Conservation (phyloP, 352 stramenopile genomes). For the Phytophthora constricta region DNA sequence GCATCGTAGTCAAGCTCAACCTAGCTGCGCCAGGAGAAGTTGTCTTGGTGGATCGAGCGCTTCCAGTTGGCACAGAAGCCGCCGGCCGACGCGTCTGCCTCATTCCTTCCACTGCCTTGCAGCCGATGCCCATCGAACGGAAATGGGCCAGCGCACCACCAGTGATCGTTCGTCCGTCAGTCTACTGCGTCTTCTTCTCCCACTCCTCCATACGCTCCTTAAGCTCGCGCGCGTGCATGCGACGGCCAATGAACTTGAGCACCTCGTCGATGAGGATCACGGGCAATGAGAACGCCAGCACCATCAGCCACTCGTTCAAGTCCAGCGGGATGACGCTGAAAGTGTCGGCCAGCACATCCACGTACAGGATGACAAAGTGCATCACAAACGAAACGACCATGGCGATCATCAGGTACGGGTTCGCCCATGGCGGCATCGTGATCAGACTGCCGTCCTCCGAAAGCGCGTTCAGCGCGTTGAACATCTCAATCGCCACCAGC, state of each 20-base stretch:
- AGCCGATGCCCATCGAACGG: slow-evolving; percentile 19
- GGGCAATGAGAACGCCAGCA: slow-evolving; percentile 92
- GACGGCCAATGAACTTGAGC: slow-evolving; percentile 92
- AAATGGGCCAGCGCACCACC: slow-evolving; percentile 20
- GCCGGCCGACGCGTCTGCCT: slow-evolving; percentile 7
- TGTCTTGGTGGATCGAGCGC: slow-evolving; percentile 15
- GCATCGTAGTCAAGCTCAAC: slow-evolving; percentile 20
- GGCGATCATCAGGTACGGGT: slow-evolving; percentile 94
- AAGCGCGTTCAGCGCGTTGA: slow-evolving; percentile 95
- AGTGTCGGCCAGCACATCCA: slow-evolving; percentile 92
- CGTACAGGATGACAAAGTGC: slow-evolving; percentile 96
- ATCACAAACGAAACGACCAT: slow-evolving; percentile 94
- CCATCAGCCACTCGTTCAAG: slow-evolving; percentile 92
- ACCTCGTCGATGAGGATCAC: slow-evolving; percentile 96
- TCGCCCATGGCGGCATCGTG: slow-evolving; percentile 93
- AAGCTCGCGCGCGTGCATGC: slow-evolving; percentile 79
- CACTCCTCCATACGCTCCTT: slow-evolving; percentile 65
- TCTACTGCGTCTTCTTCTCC: slow-evolving; percentile 61
- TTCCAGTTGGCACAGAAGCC: slow-evolving; percentile 15
- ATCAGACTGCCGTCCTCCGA: slow-evolving; percentile 93
- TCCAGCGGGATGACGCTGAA: slow-evolving; percentile 94
- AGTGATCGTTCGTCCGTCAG: background rate
- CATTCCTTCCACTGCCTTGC: slow-evolving; percentile 7
- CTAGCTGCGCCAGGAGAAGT: slow-evolving; percentile 17
- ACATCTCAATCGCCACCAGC: slow-evolving; percentile 96